Conservation (phyloP, 257 asterid species). For the Ophiorrhiza pumila region DNA sequence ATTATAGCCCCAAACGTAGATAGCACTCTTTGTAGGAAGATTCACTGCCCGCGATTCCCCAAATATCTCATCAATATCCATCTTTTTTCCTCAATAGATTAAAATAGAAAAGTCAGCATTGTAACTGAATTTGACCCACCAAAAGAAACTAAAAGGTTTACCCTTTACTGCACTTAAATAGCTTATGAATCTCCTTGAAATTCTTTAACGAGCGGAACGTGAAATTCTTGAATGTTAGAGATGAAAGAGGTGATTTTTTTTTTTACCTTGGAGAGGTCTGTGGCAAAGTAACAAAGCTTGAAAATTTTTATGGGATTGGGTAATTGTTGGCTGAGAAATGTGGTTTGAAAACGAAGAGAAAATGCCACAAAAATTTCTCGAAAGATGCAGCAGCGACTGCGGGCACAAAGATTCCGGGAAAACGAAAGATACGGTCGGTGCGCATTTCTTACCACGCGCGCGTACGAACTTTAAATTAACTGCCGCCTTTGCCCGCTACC, state of each 20-base stretch:
- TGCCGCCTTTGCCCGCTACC: background rate
- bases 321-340: too few relatives aligned
- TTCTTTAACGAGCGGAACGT: background rate
- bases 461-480: background rate
- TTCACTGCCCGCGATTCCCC: conserved; percentile 55
- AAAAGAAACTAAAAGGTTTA: background rate
- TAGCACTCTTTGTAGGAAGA: conserved; percentile 75
- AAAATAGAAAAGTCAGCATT: background rate
- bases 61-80: conserved; percentile 74
- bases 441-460: background rate
- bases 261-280: too few relatives aligned
- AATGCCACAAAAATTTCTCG: background rate
- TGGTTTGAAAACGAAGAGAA: background rate
- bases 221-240: background rate
- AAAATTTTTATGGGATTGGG: too few relatives aligned
- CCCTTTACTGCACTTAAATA: background rate
- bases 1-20: conserved; percentile 88
- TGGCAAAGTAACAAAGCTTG: too few relatives aligned
- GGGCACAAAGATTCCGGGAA: conserved; percentile 18
- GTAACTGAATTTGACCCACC: background rate
- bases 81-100: conserved; percentile 26
- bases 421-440: background rate
- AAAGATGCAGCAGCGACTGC: background rate
- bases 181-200: too few relatives aligned
- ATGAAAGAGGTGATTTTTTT: too few relatives aligned